Base-by-base conservation (phyloP, 495 filamentous ascomycete species). In the Coniosporium apollinis region DNA sequence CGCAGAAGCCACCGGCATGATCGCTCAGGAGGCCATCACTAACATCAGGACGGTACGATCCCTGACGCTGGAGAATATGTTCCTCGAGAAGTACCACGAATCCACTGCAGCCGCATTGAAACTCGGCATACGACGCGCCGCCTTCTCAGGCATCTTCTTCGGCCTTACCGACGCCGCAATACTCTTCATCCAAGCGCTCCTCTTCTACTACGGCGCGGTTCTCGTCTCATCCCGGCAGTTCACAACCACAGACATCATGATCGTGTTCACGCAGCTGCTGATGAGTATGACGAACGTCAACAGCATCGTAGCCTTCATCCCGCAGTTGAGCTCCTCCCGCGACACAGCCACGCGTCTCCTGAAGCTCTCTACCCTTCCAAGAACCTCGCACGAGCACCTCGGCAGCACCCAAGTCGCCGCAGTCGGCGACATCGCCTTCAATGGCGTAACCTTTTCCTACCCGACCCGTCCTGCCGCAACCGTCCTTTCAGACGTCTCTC, bases 11-110 rank as follows among this genome's bases (percentile, higher is more conserved):
- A 61, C 70, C 0, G 64, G 64, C 18, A 55, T 66, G 19, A 64
- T 87, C 16, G 72, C 87, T 39, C 67, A 64, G 4, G 87, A 94
- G 54, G 80, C 80, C 0, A 82, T 96, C 40, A 57, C 69, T 24
- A 85, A 87, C 49, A 78, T 94, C 50, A 68, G 74, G 24, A 81
- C 84, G 5, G 82, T 96, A 11, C 64, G 79, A 24, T 71, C 78
- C 1, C 53, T 94, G 30, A 84, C 78, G 0, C 57, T 94, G 0
- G 85, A 93, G 56, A 41, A 48, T 0, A 71, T 79, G 49, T 94
- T 94, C 42, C 58, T 65, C n/a, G 45, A 48, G 4, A 87, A 84
- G 46, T 70, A 86, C 47, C 33, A 44, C 5, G 57, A 58, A 16
- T 67, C 70, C 2, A 65, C 62, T 0, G 34, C 52, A 1, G 41